These are phyloP conservation scores for Fusarium sambucinum DNA, from an alignment of 2,329 filamentous ascomycete species.

Conservation along the genomic window DNA sequence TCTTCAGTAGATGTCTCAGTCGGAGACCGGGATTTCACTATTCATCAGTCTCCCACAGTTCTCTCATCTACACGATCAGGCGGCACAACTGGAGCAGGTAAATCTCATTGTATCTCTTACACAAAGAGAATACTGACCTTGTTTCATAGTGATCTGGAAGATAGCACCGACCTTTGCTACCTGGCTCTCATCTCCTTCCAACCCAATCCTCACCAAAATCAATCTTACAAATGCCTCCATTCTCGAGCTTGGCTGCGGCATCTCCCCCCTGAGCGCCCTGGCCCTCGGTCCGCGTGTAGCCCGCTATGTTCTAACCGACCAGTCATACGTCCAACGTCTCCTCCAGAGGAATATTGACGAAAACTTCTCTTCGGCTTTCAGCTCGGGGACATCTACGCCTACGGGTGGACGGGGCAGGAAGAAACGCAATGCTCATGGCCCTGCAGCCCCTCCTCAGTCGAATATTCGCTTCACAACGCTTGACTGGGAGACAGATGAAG, in stretches of 20 bases:
- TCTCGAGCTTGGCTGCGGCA: constrained; percentile 89
- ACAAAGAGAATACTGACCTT: constrained; percentile 14
- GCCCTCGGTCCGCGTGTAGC: constrained; percentile 71
- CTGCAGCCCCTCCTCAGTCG: constrained; percentile 15
- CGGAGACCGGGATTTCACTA: constrained; percentile 75
- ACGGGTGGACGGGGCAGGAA: constrained; percentile 32
- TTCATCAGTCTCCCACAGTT: constrained; percentile 86
- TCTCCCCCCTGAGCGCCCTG: constrained; percentile 83
- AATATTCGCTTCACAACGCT: constrained; percentile 71
- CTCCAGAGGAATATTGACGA: constrained; percentile 80
- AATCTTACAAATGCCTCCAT: constrained; percentile 69
- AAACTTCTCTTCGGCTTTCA: constrained; percentile 58
- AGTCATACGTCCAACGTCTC: constrained; percentile 82
- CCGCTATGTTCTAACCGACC: constrained; percentile 86
- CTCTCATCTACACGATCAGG: constrained; percentile 79
- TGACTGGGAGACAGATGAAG: constrained; percentile 83
- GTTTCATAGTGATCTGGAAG: constrained; percentile 81
- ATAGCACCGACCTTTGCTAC: constrained; percentile 85
- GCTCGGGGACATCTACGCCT: constrained; percentile 22
- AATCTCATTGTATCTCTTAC: constrained; percentile 28
- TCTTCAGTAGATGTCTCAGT: constrained; percentile 75
- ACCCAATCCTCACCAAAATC: constrained; percentile 68
- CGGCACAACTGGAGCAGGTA: constrained; percentile 67
- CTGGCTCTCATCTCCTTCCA: constrained; percentile 76
- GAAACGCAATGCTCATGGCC: constrained; percentile 35